Percentiles rank a stretch among this genome's conserved stretches.
phyloP scores from a whole-genome alignment of 2,329 filamentous ascomycete genomes.

The Cordyceps cateniannulata region DNA sequence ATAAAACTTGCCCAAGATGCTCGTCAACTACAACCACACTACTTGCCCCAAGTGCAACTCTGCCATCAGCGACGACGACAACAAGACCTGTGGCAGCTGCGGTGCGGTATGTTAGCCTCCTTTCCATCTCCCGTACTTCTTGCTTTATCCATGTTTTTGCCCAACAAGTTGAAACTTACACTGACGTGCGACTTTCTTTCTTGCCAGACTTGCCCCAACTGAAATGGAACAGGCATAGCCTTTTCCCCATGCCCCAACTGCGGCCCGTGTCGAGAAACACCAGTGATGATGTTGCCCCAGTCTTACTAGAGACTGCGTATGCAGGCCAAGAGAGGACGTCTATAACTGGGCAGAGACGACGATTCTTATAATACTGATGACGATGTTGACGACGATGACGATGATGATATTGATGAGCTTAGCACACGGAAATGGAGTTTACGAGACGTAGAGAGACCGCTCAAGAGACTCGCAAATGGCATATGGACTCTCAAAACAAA shows the following conservation, averaged over 20 bases:
- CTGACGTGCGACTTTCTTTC: neutral
- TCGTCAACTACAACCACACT: conserved; percentile 31
- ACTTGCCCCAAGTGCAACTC: conserved; percentile 53
- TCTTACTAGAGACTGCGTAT: neutral
- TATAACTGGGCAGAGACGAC: neutral
- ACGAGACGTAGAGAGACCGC: neutral
- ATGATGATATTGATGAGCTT: neutral
- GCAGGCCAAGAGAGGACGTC: no score
- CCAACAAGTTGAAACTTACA: neutral
- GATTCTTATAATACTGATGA: neutral
- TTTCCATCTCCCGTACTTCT: neutral
- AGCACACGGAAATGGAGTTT: conserved; percentile 3
- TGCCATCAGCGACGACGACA: conserved; percentile 33
- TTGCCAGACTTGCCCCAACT: conserved; percentile 16
- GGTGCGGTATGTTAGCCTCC: conserved; percentile 42
- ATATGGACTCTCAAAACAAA: neutral
- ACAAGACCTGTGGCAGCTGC: conserved; percentile 50
- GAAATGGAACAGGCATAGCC: neutral
- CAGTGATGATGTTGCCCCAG: neutral
- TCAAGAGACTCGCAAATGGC: neutral
- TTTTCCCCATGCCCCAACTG: no score
- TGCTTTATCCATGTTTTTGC: neutral
- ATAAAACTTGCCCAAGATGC: conserved; percentile 18
- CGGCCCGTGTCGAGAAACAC: neutral
- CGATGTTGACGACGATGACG: neutral